Base-by-base conservation (phyloP, 2,329 filamentous ascomycete species). In the Fusarium fracticaudum region DNA sequence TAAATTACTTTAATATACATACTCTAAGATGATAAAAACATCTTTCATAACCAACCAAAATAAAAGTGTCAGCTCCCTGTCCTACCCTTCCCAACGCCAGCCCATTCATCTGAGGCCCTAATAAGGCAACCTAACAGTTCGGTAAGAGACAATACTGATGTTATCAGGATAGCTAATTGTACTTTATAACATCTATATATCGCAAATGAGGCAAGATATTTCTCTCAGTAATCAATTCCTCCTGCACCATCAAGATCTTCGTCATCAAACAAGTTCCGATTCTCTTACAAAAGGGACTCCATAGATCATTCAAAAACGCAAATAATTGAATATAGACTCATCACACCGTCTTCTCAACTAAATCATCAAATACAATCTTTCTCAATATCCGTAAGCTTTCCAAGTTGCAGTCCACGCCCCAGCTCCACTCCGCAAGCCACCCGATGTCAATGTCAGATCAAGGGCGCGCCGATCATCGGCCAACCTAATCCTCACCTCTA, bases 381-480 rank as follows among this genome's bases (percentile, higher is more conserved):
- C n/a, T n/a, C n/a, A n/a, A n/a, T n/a, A n/a, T n/a, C n/a, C n/a
- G n/a, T n/a, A n/a, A n/a, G n/a, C n/a, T n/a, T n/a, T n/a, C 26
- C 38, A 24, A 33, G 37, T 33, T 41, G 22, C 12, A 31, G 24
- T 55, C 24, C 26, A 44, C 37, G 37, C 26, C 38, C 53, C 24
- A 60, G 24, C 60, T 38, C 53, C 60, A 64, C 60, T 31, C n/a
- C 3, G 6, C 14, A 38, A 58, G n/a, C 26, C 35, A 43, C 33
- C 51, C 31, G 20, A 43, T 63, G 58, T 63, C 58, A 29, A 62
- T 65, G 63, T 65, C 58, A 63, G 14, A 45, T 54, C 47, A 53
- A 65, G 58, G 63, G 63, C 63, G 63, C 58, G 60, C 54, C 53
- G 54, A 45, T 45, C 26, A 63, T 62, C 50, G 59, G 59, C 38